Evolutionary conservation across 352 stramenopile species (phyloP), one percentile per base, ranked within the genome.

Genomic region (Phytophthora meadii): DNA sequence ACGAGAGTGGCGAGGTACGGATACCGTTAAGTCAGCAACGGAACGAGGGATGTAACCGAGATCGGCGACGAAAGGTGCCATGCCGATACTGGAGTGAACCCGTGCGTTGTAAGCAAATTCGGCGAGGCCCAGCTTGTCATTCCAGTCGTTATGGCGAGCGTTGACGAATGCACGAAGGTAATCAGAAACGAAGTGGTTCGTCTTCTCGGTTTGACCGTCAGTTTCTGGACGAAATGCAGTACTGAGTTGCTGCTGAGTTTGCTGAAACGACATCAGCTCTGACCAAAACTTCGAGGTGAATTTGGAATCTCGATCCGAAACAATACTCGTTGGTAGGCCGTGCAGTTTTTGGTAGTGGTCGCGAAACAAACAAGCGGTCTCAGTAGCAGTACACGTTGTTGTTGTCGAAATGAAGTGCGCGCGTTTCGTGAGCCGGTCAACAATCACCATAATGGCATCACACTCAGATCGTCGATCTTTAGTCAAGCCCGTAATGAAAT

Each of bases 241-340:
- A n/a, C 48, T 55, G 2, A 64, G 34, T 19, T 41, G 32, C 5
- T 58, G 22, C 22, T 69, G 27, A 8, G 61, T 76, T 8, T 42
- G 41, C 9, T 54, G 48, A 27, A 68, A 50, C 14, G 28, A 8
- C 37, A 69, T 55, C 0, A 72, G 30, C 12, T 54, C 8, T 2
- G 40, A 37, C 63, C 47, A 70, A 27, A 77, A 70, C 17, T 56
- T 47, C 14, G 52, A 59, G 2, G 64, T 66, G 27, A 77, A 70
- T 32, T 48, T 64, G 7, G 40, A 14, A 24, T 77, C 50, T 4
- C 62, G 37, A 49, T 77, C 34, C 5, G 49, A 57, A 0, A 57
- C 25, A 40, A 58, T 58, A 49, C 37, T 49, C 3, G 9, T 1
- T 3, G 51, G 51, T 11, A 50, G 28, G 0, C 51, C 51, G n/a